Percentiles rank a stretch among this genome's conserved stretches.
These are phyloP conservation scores for Aureobasidium sp. DNA, from an alignment of 2,329 filamentous ascomycete species.

Conservation along the genomic window DNA sequence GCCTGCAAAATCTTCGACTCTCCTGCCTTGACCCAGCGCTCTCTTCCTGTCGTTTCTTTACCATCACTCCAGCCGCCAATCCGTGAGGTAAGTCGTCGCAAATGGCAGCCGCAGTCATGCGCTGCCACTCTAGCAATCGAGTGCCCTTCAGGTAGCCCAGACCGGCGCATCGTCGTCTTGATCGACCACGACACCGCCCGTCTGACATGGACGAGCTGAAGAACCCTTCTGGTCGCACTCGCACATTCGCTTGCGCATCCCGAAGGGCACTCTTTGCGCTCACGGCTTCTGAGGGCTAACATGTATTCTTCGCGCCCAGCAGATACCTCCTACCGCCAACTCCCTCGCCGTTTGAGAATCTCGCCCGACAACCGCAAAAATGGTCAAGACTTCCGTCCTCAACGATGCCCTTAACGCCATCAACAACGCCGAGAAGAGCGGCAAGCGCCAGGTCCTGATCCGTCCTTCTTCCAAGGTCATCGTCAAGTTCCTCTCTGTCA, in stretches of 20 bases:
- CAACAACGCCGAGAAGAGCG: constrained; percentile 99
- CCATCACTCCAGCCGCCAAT: constrained; percentile 16
- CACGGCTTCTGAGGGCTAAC: constrained; percentile 60
- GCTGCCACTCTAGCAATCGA: constrained; percentile 23
- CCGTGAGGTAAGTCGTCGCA: constrained; percentile 30
- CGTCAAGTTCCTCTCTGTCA: constrained; percentile 97
- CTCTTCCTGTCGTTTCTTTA: background rate
- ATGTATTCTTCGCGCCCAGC: constrained; percentile 25
- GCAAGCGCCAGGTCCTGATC: constrained; percentile 99
- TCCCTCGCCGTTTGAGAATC: constrained; percentile 68
- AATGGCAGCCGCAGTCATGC: background rate
- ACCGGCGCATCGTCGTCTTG: constrained; percentile 36
- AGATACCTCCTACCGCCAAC: constrained; percentile 55
- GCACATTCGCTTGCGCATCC: constrained; percentile 23
- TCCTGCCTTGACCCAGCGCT: background rate
- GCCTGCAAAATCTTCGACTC: constrained; percentile 17
- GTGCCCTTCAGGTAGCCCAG: constrained; percentile 47
- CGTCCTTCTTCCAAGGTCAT: constrained; percentile 99
- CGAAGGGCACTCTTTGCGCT: constrained; percentile 62
- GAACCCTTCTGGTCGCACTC: constrained; percentile 46
- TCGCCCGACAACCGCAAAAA: constrained; percentile 65
- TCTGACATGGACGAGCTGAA: constrained; percentile 54
- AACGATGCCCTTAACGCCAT: constrained; percentile 82
- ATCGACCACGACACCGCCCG: constrained; percentile 37
- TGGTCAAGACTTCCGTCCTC: constrained; percentile 99